These are phyloP conservation scores for Oryza officinalis DNA, from an alignment of 176 grass and related monocot species.

Conservation along the genomic window DNA sequence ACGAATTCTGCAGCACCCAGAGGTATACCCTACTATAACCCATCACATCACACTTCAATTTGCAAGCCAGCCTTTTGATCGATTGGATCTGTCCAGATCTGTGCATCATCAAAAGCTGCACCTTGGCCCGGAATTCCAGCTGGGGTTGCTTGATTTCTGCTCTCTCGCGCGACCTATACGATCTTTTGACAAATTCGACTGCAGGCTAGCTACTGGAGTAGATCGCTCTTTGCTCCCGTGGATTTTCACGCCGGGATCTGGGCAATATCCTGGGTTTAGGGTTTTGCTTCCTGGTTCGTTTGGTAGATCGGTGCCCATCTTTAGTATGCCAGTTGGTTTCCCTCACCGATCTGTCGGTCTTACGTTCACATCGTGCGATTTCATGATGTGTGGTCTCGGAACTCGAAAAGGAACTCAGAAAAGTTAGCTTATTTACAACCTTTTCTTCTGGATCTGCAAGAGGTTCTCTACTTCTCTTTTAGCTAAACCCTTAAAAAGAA, in stretches of 20 bases:
- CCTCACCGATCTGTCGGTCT: not conserved
- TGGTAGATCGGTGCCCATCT: not conserved
- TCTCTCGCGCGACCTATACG: not conserved
- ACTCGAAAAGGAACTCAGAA: not conserved
- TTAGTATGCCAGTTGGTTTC: not conserved
- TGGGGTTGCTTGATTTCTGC: too few species aligned
- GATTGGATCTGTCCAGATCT: slow-evolving; percentile 11
- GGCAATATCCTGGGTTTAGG: slow-evolving; percentile 24
- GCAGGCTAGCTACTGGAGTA: not conserved
- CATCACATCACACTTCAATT: not conserved
- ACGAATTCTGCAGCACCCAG: slow-evolving; percentile 72
- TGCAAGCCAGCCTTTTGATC: not conserved
- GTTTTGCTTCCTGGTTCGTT: slow-evolving; percentile 10
- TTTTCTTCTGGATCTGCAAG: slow-evolving; percentile 3
- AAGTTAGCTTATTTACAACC: not conserved
- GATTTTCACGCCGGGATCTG: not conserved
- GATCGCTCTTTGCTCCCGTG: not conserved
- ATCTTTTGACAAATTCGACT: not conserved
- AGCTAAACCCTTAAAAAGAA: not conserved
- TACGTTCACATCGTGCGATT: not conserved
- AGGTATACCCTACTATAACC: slow-evolving; percentile 15
- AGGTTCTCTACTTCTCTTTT: not conserved
- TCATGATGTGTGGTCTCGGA: not conserved
- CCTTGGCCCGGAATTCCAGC: too few species aligned
- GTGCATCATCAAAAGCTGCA: not conserved